Percentiles rank a stretch among this genome's conserved stretches.
Evolutionary conservation across 768 basidiomycete species (phyloP).

Genomic region (Mycena rebaudengoi): DNA sequence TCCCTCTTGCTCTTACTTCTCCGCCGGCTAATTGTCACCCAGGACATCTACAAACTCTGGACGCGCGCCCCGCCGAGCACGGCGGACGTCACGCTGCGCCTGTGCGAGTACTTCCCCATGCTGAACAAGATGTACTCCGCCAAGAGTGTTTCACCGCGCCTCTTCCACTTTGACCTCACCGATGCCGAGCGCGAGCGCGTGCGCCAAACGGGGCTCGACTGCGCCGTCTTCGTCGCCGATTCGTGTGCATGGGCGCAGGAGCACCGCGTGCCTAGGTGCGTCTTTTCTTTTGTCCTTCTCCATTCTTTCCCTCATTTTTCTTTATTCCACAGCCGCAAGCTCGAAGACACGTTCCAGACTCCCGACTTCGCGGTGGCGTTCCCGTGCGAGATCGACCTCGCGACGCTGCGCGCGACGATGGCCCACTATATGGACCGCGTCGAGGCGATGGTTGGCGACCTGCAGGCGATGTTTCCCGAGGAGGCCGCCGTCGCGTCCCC

Average conservation of each 20-base stretch:
- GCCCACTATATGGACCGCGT: slow-evolving; percentile 5
- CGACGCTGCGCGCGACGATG: background rate
- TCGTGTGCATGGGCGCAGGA: slow-evolving; percentile 6
- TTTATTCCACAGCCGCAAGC: background rate
- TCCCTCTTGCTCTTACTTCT: background rate
- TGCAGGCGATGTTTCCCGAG: slow-evolving; percentile 20
- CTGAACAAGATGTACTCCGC: background rate
- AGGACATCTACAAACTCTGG: slow-evolving; percentile 24
- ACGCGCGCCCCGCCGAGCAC: slow-evolving; percentile 12
- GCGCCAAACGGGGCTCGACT: background rate
- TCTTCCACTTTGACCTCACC: slow-evolving; percentile 18
- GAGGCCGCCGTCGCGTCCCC: no score
- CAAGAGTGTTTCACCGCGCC: background rate
- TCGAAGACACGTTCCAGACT: background rate
- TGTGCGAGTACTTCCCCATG: slow-evolving; percentile 26
- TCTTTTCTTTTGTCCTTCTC: background rate
- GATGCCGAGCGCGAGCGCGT: background rate
- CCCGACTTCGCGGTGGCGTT: slow-evolving; percentile 2
- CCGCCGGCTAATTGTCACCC: background rate
- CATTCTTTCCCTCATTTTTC: background rate
- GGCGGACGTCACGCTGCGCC: slow-evolving; percentile 8
- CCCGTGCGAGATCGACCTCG: background rate
- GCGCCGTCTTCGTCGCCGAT: slow-evolving; percentile 7
- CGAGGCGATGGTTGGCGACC: slow-evolving; percentile 13
- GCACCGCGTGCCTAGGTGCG: background rate